Evolutionary conservation across 2,329 filamentous ascomycete species (phyloP).

Genomic region (Fusarium sacchari): DNA sequence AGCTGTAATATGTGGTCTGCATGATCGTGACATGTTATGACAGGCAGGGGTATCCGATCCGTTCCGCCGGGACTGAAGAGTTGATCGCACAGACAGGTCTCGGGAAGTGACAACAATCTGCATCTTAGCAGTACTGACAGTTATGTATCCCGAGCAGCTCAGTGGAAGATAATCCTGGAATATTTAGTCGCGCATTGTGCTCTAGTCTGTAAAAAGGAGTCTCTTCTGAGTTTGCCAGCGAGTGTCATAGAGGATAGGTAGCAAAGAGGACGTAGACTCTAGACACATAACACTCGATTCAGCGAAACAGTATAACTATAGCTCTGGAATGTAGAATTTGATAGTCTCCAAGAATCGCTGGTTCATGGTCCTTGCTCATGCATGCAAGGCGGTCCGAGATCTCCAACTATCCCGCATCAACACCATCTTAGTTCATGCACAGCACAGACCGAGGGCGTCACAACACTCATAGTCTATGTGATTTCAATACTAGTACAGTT

Average conservation of each 20-base stretch:
- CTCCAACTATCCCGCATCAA: neutral
- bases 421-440: conserved; percentile 3
- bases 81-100: neutral
- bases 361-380: neutral
- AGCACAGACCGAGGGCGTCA: neutral
- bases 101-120: neutral
- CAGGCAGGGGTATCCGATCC: conserved; percentile 4
- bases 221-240: neutral
- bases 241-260: neutral
- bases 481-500: accelerated
- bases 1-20: neutral
- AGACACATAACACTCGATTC: neutral
- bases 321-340: neutral
- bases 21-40: conserved; percentile 14
- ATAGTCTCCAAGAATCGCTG: neutral
- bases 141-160: neutral
- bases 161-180: neutral
- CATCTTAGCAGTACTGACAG: neutral
- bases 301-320: accelerated
- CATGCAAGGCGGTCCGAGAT: neutral
- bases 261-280: neutral
- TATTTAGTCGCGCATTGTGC: neutral
- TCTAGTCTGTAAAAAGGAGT: neutral
- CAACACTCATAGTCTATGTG: neutral
- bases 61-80: neutral